Percentiles rank a stretch among this genome's conserved stretches.
These are phyloP conservation scores for Beverwykella pulmonaria DNA, from an alignment of 495 filamentous ascomycete genomes.

Conservation along the genomic window DNA sequence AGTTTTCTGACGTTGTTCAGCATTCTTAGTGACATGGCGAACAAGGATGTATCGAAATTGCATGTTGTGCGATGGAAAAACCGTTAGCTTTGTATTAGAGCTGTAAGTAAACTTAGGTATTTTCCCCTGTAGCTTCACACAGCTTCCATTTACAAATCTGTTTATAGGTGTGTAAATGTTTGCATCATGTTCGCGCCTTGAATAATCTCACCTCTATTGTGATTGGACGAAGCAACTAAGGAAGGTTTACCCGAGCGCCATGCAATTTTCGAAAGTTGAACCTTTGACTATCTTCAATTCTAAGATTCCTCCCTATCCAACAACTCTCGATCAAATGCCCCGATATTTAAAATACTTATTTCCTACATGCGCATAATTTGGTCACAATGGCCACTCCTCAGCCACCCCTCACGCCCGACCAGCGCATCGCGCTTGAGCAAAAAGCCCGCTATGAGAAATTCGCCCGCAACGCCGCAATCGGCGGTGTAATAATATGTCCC, in stretches of 20 bases:
- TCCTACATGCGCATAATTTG: background rate
- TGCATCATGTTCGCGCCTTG: background rate
- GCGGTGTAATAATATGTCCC: slow-evolving; percentile 68
- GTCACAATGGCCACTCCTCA: slow-evolving; percentile 23
- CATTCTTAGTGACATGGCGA: no score
- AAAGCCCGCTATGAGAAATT: slow-evolving; percentile 52
- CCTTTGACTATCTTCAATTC: slow-evolving; percentile 1
- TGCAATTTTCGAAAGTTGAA: background rate
- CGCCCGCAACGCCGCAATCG: slow-evolving; percentile 62
- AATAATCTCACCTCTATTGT: background rate
- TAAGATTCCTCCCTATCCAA: background rate
- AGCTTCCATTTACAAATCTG: no score
- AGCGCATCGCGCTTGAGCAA: slow-evolving; percentile 28
- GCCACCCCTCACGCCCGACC: slow-evolving; percentile 36
- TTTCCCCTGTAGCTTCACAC: no score
- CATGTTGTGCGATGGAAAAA: no score
- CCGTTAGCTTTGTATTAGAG: no score
- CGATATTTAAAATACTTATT: background rate
- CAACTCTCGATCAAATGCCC: background rate
- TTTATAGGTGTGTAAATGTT: no score
- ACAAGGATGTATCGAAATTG: no score
- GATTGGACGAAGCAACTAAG: background rate
- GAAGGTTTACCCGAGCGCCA: slow-evolving; percentile 18
- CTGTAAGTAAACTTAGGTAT: no score
- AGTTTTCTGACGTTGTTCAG: no score